Evolutionary conservation across 164 flowering plant genomes (phyloP), one percentile per base, ranked within the genome.

Genomic region (Hamamelis virginiana): DNA sequence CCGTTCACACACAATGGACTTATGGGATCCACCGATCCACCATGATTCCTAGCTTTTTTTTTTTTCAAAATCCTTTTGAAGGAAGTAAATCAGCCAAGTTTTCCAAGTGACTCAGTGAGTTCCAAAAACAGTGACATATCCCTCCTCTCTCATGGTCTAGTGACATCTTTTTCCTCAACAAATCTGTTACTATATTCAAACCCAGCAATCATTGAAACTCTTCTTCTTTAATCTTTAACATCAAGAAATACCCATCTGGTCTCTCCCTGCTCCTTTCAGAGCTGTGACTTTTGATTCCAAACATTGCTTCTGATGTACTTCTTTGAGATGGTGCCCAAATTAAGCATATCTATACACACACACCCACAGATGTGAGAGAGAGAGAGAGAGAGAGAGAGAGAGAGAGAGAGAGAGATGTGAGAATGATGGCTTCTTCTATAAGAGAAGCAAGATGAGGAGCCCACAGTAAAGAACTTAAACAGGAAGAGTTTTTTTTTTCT

Each of bases 401-500:
- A 22, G 21, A 38, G 19, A 48, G 41, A 22, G 23, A 59, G 63
- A 27, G 28, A 43, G 44, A 69, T 53, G 5, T 18, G 8, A 53
- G 28, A 59, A 41, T 65, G 69, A 64, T 78, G 72, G 52, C 85
- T 76, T 82, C 66, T 62, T 79, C 59, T 73, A 69, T 63, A 84
- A 74, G 85, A 65, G 81, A 82, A 78, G 80, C 72, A 70, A 77
- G 81, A 51, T 8, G 60, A 64, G 53, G 69, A 59, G 62, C 67
- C 69, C 77, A 72, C 80, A 41, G 18, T 27, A 13, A 19, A 23
- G 59, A 62, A 55, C 21, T 51, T 27, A 47, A 53, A 38, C 28
- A 59, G 16, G 62, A 43, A 51, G 56, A n/a, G n/a, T n/a, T n/a
- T n/a, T n/a, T n/a, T n/a, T n/a, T n/a, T n/a, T n/a, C n/a, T n/a